Evolutionary conservation across 1,284 basidiomycete genomes (phyloP).

Genomic region (Vanrija sp.): DNA sequence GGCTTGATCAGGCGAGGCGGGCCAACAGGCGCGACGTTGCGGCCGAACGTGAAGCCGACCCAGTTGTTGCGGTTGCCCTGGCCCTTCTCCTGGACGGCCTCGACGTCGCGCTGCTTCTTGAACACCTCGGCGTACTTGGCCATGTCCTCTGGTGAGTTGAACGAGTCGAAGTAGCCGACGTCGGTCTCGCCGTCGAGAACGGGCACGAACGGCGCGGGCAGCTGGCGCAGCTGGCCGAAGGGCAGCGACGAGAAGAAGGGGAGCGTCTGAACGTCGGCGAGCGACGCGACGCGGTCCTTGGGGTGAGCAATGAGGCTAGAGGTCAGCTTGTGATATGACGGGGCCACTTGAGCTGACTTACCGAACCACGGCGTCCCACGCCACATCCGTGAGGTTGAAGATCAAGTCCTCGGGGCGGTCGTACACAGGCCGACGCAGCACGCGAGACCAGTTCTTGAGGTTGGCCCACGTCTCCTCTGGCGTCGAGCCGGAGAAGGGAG

Average conservation of each 20-base stretch:
- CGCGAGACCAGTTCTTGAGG: slow-evolving; percentile 94
- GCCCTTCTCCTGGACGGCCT: slow-evolving; percentile 82
- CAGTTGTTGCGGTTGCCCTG: slow-evolving; percentile 54
- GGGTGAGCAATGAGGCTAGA: slow-evolving; percentile 69
- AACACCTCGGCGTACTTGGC: slow-evolving; percentile 97
- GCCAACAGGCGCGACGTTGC: slow-evolving; percentile 53
- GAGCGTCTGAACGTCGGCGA: slow-evolving; percentile 70
- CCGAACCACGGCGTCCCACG: slow-evolving; percentile 94
- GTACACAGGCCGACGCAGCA: slow-evolving; percentile 86
- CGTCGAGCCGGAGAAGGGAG: slow-evolving; percentile 91
- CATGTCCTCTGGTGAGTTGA: slow-evolving; percentile 89
- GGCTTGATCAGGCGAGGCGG: slow-evolving; percentile 29
- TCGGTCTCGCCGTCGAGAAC: slow-evolving; percentile 92
- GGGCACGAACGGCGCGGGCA: slow-evolving; percentile 90
- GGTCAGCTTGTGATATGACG: not conserved
- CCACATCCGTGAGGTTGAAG: slow-evolving; percentile 90
- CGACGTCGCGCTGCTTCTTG: slow-evolving; percentile 95
- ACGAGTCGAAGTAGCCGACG: slow-evolving; percentile 98
- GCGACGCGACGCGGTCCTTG: slow-evolving; percentile 69
- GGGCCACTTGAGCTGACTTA: slow-evolving; percentile 39
- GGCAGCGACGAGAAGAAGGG: slow-evolving; percentile 76
- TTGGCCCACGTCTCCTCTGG: slow-evolving; percentile 99
- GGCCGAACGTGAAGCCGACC: slow-evolving; percentile 94
- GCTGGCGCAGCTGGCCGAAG: slow-evolving; percentile 73
- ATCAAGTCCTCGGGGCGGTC: slow-evolving; percentile 94